Evolutionary conservation across 768 basidiomycete genomes (phyloP), one percentile per base, ranked within the genome.

Genomic region (Auricularia sp.): DNA sequence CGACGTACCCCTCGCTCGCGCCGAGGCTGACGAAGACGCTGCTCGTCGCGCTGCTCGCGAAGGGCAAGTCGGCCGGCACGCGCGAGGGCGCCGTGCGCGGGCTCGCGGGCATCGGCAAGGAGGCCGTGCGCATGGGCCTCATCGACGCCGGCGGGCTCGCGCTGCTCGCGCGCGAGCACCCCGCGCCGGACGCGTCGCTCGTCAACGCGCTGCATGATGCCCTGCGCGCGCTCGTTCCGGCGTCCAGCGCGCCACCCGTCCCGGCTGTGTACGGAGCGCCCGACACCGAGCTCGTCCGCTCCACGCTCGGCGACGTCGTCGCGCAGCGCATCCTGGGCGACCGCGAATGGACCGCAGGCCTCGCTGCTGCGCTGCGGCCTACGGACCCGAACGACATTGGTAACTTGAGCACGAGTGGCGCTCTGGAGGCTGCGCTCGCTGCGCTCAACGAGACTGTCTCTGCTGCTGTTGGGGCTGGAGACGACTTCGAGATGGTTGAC

Each of bases 1-100:
- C 89, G n/a, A 92, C 92, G 3, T 94, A 95, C 74, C 91, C 93
- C 0, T 87, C 89, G 0, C 83, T 95, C 14, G 86, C 89, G 1
- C 87, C 90, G 35, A 89, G 96, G 14, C 89, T 98, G 61, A 92
- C 94, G 81, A 97, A 97, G 73, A 97, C 96, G 0, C 85, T 98
- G 3, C 81, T 97, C 3, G 82, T 94, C 11, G 93, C 94, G 0
- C 84, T 98, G 2, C 82, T 93, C 51, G 84, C 82, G 3, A 77
- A 84, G 7, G 86, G 82, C 11, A 90, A 90, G 73, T 85, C 85
- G 66, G 81, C 84, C 21, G 93, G 92, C 5, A 90, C 92, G 6
- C 82, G 94, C 64, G 91, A 95, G 75, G 94, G 96, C 54, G 92
- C 95, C 0, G 85, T 98, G 42, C 85, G 94, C 1, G 93, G 93